Evolutionary conservation across 768 basidiomycete species (phyloP).

Genomic region (Lactarius vividus): DNA sequence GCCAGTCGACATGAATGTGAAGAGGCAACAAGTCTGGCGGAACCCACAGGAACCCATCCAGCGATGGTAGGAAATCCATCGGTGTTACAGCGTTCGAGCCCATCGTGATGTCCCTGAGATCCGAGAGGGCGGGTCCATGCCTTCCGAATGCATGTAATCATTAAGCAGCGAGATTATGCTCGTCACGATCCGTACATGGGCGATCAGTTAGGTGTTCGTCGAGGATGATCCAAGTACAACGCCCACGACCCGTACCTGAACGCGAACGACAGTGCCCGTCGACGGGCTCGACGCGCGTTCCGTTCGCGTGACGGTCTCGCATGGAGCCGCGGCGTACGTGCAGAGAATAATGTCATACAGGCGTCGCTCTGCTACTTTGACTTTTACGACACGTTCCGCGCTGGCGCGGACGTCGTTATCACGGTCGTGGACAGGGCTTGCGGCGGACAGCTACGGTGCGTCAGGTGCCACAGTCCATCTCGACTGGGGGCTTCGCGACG

Average conservation of each 20-base stretch:
- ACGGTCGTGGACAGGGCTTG: too few relatives aligned
- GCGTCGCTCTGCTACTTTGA: slow-evolving; percentile 61
- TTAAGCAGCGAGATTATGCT: too few relatives aligned
- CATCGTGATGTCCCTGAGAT: too few relatives aligned
- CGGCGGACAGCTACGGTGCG: slow-evolving; percentile 52
- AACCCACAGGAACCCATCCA: too few relatives aligned
- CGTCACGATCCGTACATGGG: too few relatives aligned
- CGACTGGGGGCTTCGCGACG: slow-evolving; percentile 57
- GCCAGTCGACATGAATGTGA: too few relatives aligned
- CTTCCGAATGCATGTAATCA: too few relatives aligned
- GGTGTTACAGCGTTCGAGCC: too few relatives aligned
- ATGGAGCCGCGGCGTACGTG: slow-evolving; percentile 59
- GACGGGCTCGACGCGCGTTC: slow-evolving; percentile 55
- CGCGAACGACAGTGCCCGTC: slow-evolving; percentile 59
- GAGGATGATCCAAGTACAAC: slow-evolving; percentile 67
- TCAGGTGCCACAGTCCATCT: slow-evolving; percentile 58
- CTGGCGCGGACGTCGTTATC: slow-evolving; percentile 62
- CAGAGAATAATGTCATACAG: slow-evolving; percentile 51
- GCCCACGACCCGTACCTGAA: slow-evolving; percentile 66
- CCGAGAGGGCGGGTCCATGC: too few relatives aligned
- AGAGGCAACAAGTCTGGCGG: too few relatives aligned
- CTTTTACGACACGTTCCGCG: slow-evolving; percentile 65
- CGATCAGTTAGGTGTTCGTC: too few relatives aligned
- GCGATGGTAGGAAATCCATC: too few relatives aligned
- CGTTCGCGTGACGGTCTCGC: slow-evolving; percentile 54